Conservation (phyloP, 352 stramenopile genomes). For the Peronospora belbahrii region DNA sequence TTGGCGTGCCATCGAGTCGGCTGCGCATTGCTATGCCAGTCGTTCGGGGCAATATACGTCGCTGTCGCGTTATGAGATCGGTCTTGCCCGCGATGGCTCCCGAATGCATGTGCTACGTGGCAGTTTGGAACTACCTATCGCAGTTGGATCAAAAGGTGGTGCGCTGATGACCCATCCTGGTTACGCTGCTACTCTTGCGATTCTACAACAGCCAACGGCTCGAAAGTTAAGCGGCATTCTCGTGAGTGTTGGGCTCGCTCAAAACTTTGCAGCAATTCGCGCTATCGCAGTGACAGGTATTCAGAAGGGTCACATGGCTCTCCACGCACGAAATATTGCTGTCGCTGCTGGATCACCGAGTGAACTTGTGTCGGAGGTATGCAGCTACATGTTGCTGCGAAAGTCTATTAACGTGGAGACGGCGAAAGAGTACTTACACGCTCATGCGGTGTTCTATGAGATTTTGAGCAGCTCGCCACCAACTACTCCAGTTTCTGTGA, state of each 20-base stretch:
- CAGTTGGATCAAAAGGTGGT: constrained; percentile 76
- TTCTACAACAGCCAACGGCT: constrained; percentile 64
- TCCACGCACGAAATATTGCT: constrained; percentile 81
- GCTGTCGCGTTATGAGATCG: constrained; percentile 68
- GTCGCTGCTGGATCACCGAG: constrained; percentile 70
- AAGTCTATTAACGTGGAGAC: constrained; percentile 80
- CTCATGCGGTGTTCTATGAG: constrained; percentile 70
- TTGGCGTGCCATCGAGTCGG: constrained; percentile 78
- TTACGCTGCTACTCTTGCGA: constrained; percentile 67
- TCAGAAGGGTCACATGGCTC: constrained; percentile 82
- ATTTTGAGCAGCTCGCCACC: constrained; percentile 45
- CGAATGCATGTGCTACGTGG: constrained; percentile 51
- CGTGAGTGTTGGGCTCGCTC: constrained; percentile 71
- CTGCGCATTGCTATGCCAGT: constrained; percentile 77
- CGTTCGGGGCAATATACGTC: constrained; percentile 73
- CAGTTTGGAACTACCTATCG: constrained; percentile 68
- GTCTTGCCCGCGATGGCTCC: constrained; percentile 23
- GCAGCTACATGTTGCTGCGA: constrained; percentile 78
- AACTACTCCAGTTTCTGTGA: constrained; percentile 30
- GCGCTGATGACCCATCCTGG: constrained; percentile 76
- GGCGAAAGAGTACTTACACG: constrained; percentile 76
- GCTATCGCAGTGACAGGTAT: constrained; percentile 84
- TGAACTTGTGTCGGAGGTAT: constrained; percentile 77
- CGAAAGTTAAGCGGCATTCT: constrained; percentile 60
- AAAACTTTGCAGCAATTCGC: constrained; percentile 83